Base-by-base conservation (phyloP, 805 yeast genomes). In the Wickerhamomyces tratensis region DNA sequence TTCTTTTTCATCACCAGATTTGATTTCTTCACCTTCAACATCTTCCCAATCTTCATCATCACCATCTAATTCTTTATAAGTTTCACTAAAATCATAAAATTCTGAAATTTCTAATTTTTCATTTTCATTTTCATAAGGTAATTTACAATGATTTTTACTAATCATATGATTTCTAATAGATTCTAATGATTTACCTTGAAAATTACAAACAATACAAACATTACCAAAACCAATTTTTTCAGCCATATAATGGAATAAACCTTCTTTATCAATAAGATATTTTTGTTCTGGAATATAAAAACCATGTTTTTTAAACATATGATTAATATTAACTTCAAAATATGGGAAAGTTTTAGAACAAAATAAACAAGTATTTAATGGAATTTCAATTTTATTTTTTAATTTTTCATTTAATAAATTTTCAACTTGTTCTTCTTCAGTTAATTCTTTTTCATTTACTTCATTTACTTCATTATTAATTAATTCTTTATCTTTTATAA, bases 221-320 rank as follows among this genome's bases (percentile, higher is more conserved):
- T 88, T 88, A 41, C 98, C 98, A 41, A 86, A 74, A 20, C 95
- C 93, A 45, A 93, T 77, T 62, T 93, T 93, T 60, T 93, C 98
- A 15, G 88, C 82, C 50, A 93, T 66, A 55, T 93, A 93, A 11
- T 63, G 59, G 12, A 93, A 68, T 34, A 93, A 69, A 0, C 98
- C 98, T 34, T 64, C 72, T 48, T 73, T 72, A 55, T 91, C 86
- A 1, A 66, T 71, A 38, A 93, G 69, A 57, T 75, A 93, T 42
- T 72, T 74, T 47, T 68, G 73, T 61, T 93, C 98, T 2, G 99
- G 99, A 20, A 93, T 73, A 49, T 79, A 89, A 44, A 93, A 74
- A 2, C 98, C 98, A 59, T 85, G 96, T 38, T 59, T 64, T 50
- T 71, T 73, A 54, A 72, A 76, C 95, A 93, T 84, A 60, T 93